A percentile compares a stretch with the other conserved stretches of the same genome.
These are phyloP conservation scores for Thelephora terrestris DNA, from an alignment of 1,284 basidiomycete species.

Conservation along the genomic window DNA sequence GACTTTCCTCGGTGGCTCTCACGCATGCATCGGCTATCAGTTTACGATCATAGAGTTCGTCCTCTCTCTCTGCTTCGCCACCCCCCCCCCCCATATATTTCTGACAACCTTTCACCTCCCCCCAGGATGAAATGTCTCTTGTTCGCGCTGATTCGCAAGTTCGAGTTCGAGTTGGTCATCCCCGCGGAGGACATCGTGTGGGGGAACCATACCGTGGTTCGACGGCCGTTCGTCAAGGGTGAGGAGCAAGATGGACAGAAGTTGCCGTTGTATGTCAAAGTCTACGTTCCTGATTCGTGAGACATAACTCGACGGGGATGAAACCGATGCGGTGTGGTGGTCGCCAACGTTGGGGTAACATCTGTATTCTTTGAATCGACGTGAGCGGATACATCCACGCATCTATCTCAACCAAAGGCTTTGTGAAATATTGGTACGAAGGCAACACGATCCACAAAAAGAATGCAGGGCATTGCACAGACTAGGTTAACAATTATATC, in stretches of 20 bases:
- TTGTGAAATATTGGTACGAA: no score
- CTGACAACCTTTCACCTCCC: not conserved
- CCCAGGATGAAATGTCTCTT: constrained; percentile 43
- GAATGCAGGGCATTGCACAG: no score
- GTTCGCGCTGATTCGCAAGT: constrained; percentile 45
- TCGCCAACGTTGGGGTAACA: no score
- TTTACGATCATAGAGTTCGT: constrained; percentile 63
- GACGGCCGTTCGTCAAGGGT: not conserved
- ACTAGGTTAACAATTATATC: no score
- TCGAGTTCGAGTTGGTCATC: constrained; percentile 45
- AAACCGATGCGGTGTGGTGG: no score
- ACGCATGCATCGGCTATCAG: constrained; percentile 56
- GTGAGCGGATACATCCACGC: no score
- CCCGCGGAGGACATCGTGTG: constrained; percentile 18
- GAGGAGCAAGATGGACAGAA: not conserved
- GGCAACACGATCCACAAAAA: no score
- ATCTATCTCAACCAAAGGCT: no score
- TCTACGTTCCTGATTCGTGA: no score
- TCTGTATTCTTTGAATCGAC: no score
- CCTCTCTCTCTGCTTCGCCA: no score
- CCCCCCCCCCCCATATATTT: constrained; percentile 14
- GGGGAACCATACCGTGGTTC: not conserved
- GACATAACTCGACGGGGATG: no score
- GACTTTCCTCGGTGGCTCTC: constrained; percentile 51
- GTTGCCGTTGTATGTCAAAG: not conserved